These are phyloP conservation scores for Lachancea sp. DNA, from an alignment of 805 yeast genomes.

Conservation along the genomic window DNA sequence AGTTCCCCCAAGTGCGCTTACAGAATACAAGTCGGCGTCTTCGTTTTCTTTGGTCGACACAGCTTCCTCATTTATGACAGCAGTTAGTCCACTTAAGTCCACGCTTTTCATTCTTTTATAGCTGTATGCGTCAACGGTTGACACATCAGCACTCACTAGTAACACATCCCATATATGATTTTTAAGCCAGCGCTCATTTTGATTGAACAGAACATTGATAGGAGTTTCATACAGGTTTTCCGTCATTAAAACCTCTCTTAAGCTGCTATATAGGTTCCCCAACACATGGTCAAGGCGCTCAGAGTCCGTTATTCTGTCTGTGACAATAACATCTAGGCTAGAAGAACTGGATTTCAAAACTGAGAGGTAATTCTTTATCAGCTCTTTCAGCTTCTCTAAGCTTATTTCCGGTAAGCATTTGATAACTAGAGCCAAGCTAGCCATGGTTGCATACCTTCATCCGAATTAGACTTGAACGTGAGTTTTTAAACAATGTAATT, in stretches of 20 bases:
- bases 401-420: background rate
- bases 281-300: conserved; percentile 22
- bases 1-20: conserved; percentile 84
- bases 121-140: background rate
- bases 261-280: conserved; percentile 25
- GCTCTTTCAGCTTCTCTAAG: conserved; percentile 1
- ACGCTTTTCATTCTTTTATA: conserved; percentile 3
- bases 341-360: background rate
- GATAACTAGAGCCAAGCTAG: conserved; percentile 1
- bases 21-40: conserved; percentile 27
- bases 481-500: background rate
- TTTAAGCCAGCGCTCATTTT: background rate
- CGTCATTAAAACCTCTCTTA: conserved; percentile 21
- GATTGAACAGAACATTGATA: conserved; percentile 21
- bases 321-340: conserved; percentile 18
- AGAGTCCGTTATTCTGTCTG: conserved; percentile 16
- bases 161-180: conserved; percentile 2
- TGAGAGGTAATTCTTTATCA: background rate
- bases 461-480: background rate
- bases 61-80: background rate
- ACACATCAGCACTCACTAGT: background rate
- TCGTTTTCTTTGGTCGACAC: conserved; percentile 11
- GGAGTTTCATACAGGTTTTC: conserved; percentile 17
- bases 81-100: background rate
- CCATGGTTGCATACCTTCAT: background rate